phyloP scores from a whole-genome alignment of 306 rosid genomes.

The Ormosia semicastrata region DNA sequence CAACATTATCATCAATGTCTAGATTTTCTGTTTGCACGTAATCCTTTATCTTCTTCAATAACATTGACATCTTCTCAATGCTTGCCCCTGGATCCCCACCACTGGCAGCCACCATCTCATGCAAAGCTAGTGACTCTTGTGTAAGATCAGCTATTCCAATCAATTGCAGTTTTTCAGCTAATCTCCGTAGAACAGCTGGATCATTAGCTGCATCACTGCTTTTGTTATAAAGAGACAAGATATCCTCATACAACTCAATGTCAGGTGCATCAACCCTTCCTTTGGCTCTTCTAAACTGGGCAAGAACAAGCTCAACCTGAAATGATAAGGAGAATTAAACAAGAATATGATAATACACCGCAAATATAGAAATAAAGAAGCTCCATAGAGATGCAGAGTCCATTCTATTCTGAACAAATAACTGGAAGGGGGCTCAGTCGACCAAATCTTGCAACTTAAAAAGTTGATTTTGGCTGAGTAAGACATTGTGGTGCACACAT shows the following conservation, averaged over 20 bases:
- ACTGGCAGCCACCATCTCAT: conserved; percentile 79
- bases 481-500: neutral
- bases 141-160: conserved; percentile 77
- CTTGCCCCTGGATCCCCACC: conserved; percentile 87
- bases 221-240: conserved; percentile 53
- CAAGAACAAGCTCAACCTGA: conserved; percentile 93
- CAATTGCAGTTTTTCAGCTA: conserved; percentile 79
- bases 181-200: conserved; percentile 56
- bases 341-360: conserved; percentile 1
- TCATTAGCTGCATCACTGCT: conserved; percentile 54
- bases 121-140: conserved; percentile 87
- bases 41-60: conserved; percentile 80
- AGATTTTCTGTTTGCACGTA: conserved; percentile 82
- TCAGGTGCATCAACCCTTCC: conserved; percentile 74
- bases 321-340: conserved; percentile 23
- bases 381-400: neutral
- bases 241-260: conserved; percentile 69
- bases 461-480: neutral
- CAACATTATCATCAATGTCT: conserved; percentile 40
- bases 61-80: conserved; percentile 82
- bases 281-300: conserved; percentile 93
- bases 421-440: neutral
- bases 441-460: neutral
- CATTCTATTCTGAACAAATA: conserved; percentile 7
- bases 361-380: neutral